phyloP scores from a whole-genome alignment of 2,329 filamentous ascomycete species.

The Exophiala spinifera region DNA sequence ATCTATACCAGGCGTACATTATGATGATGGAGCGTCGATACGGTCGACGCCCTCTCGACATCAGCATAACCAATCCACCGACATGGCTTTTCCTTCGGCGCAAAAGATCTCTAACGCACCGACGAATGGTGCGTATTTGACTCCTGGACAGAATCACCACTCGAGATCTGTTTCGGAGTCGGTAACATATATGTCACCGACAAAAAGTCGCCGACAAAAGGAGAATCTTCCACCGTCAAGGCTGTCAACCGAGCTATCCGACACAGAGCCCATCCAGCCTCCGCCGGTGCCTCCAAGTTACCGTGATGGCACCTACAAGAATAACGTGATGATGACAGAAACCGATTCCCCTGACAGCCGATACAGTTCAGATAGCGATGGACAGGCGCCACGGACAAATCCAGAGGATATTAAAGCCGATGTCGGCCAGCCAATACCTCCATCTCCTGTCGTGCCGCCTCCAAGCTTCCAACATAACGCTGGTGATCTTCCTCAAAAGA shows the following conservation, averaged over 20 bases:
- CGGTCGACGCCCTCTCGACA: slow-evolving; percentile 54
- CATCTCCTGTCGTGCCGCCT: slow-evolving; percentile 72
- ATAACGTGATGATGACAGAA: slow-evolving; percentile 20
- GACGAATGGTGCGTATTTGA: slow-evolving; percentile 18
- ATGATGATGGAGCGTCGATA: slow-evolving; percentile 47
- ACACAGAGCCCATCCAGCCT: slow-evolving; percentile 19
- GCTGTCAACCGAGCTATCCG: slow-evolving; percentile 21
- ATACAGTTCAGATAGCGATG: slow-evolving; percentile 43
- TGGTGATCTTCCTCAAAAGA: slow-evolving; percentile 64
- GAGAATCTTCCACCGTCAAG: slow-evolving; percentile 21
- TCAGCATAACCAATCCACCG: slow-evolving; percentile 39
- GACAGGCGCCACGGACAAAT: slow-evolving; percentile 24
- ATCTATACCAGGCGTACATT: slow-evolving; percentile 38
- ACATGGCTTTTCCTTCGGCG: slow-evolving; percentile 53
- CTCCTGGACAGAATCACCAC: slow-evolving; percentile 25
- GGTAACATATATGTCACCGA: slow-evolving; percentile 22
- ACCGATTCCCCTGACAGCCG: slow-evolving; percentile 32
- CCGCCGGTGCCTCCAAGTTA: slow-evolving; percentile 39
- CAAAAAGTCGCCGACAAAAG: slow-evolving; percentile 17
- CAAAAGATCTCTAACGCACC: slow-evolving; percentile 22
- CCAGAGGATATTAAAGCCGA: slow-evolving; percentile 36
- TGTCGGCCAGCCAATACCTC: slow-evolving; percentile 55
- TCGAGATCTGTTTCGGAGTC: slow-evolving; percentile 30
- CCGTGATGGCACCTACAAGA: slow-evolving; percentile 27
- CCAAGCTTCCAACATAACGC: slow-evolving; percentile 77